Evolutionary conservation across 2,329 filamentous ascomycete genomes (phyloP), one percentile per base, ranked within the genome.

Genomic region (Cyclaneusma minus): DNA sequence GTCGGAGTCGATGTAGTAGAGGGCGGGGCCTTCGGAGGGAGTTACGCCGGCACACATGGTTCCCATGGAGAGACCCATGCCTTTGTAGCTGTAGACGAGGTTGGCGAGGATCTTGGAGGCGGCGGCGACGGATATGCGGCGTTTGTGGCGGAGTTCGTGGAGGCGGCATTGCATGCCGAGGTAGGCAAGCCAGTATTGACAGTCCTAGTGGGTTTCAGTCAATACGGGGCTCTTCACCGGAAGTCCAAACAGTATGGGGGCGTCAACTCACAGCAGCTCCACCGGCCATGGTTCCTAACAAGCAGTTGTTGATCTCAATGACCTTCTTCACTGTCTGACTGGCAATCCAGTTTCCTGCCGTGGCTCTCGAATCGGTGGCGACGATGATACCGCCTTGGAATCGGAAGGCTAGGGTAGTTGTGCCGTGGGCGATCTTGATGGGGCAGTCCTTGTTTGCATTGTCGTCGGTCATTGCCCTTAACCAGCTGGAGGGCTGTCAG

Each of bases 291-390:
- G 89, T 98, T 39, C 89, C 89, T 47, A 98, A 60, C 56, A 98
- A 67, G 55, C 77, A 79, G 56, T 67, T 82, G 64, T 93, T 93
- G 65, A 93, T 93, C 67, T 93, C 84, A 50, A 98, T 95, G 42
- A 98, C 89, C 68, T 98, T 98, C 74, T 98, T 98, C 50, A 98
- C 89, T 28, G 89, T 98, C 67, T 98, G 89, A 59, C 82, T 92
- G 40, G 89, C 89, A 57, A 98, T 98, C 89, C 89, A 98, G 69
- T 89, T 91, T 47, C 89, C 89, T 16, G 89, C 87, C 24, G 89
- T 93, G 33, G 89, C 89, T 59, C 89, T 75, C 33, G 89, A 98
- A 60, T 98, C 89, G 32, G 89, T 98, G 29, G 87, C 87, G 27
- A 98, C 87, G 49, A 98, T 91, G 58, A 98, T 95, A 50, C 89